These are phyloP conservation scores for Hsuehochloa calcarea DNA, from an alignment of 176 grass and related monocot genomes.

Conservation along the genomic window DNA sequence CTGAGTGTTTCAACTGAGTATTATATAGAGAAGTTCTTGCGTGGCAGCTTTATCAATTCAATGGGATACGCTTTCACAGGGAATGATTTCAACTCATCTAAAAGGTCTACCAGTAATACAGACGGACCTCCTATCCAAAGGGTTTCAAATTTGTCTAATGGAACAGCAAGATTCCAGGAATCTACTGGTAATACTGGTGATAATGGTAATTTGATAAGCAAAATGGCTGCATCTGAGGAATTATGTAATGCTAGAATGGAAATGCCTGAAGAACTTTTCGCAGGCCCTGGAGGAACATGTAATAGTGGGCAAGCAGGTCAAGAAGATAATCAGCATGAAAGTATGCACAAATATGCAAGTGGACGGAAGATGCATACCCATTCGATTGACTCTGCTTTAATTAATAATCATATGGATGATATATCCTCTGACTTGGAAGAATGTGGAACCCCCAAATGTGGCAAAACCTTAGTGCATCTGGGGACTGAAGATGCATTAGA, in stretches of 20 bases:
- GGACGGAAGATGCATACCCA: neutral
- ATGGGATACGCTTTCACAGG: neutral
- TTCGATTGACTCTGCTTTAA: neutral
- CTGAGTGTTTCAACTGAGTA: neutral
- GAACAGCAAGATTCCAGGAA: neutral
- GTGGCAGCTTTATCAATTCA: neutral
- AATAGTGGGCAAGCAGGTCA: neutral
- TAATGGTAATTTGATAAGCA: neutral
- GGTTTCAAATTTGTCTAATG: neutral
- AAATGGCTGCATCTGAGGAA: neutral
- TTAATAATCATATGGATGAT: neutral
- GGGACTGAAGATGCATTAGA: neutral
- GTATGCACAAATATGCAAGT: neutral
- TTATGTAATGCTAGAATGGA: neutral
- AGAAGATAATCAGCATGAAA: neutral
- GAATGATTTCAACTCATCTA: neutral
- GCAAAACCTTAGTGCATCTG: neutral
- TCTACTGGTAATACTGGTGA: neutral
- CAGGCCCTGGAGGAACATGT: constrained; percentile 27
- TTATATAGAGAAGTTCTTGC: neutral
- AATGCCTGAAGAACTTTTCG: neutral
- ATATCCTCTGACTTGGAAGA: neutral
- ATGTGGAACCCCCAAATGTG: neutral
- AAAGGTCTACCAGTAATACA: neutral
- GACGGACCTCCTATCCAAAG: neutral